A percentile compares a stretch with the other conserved stretches of the same genome.
Conservation (phyloP, 2,329 filamentous ascomycete genomes). For the Arthroderma uncinatum region DNA sequence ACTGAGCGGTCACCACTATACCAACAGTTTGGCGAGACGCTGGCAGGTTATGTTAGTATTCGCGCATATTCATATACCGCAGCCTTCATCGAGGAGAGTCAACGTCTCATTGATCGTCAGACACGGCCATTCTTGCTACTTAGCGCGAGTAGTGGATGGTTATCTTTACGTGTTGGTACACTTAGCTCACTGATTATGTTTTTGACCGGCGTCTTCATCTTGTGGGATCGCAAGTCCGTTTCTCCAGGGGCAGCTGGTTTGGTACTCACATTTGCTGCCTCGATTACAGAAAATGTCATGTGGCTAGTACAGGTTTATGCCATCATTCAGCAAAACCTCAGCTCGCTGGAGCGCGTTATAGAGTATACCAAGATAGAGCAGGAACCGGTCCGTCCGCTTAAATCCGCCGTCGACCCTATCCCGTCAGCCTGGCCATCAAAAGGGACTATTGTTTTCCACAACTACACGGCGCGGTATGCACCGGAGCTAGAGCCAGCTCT, state of each 20-base stretch:
- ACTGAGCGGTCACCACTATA: background rate
- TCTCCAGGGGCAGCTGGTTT: background rate
- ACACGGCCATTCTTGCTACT: background rate
- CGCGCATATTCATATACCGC: background rate
- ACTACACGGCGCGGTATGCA: slow-evolving; percentile 88
- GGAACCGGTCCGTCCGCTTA: background rate
- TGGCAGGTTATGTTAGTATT: background rate
- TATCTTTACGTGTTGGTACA: background rate
- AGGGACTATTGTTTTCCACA: slow-evolving; percentile 46
- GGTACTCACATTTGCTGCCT: background rate
- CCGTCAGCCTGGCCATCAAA: background rate
- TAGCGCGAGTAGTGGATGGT: background rate
- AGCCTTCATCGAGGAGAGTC: background rate
- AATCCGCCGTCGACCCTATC: background rate
- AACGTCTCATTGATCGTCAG: background rate
- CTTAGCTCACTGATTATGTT: background rate
- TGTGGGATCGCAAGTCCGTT: background rate
- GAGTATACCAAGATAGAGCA: background rate
- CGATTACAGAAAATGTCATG: background rate
- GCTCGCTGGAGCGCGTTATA: background rate
- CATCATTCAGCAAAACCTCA: background rate
- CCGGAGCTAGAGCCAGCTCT: slow-evolving; percentile 80
- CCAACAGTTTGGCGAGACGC: background rate
- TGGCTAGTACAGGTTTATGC: background rate
- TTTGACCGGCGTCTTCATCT: background rate